Evolutionary conservation across 441 rosid species (phyloP), one percentile per base, ranked within the genome.

Genomic region (Croton setiger): DNA sequence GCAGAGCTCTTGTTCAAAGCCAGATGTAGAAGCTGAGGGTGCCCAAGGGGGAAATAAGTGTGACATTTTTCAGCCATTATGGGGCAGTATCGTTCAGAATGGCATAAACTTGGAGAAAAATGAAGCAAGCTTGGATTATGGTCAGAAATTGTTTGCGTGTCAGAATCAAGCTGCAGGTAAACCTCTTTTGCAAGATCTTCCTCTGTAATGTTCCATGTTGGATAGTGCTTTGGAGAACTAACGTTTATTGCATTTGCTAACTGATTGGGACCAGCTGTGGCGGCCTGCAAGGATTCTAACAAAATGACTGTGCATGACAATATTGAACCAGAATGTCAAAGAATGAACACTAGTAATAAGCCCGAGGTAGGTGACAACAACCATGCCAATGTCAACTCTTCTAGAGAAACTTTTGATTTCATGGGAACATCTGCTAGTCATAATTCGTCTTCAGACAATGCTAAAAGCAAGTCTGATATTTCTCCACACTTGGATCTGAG

Each of bases 1-100:
- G 86, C 86, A 88, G 98, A 93, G 96, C 83, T 87, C 96, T 69
- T 88, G 92, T 75, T 80, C 90, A 43, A 88, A 86, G 69, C 89
- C 91, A 45, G 91, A 87, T 62, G 71, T 79, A 81, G 90, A 89
- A 78, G 86, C 84, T 39, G 96, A 90, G 76, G 72, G 82, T 56
- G 78, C 72, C 17, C 80, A 71, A 45, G 64, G 72, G 70, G 83
- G 88, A 64, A 80, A 75, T 66, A 61, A 68, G 74, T 74, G 54
- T 63, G 78, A 79, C 8, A 44, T 54, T 57, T 36, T 78, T 4
- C 70, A 35, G 64, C 75, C 74, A 54, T 68, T 44, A 33, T 37
- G 76, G 76, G 81, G 70, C 31, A 60, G 77, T 59, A 57, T 71
- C 41, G 54, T 51, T n/a, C 61, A 49, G 7, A 78, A 70, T 67